Percentiles rank a stretch among this genome's conserved stretches.
phyloP scores from a whole-genome alignment of 192 early-diverging fungal genomes.

The Mortierella hygrophila region DNA sequence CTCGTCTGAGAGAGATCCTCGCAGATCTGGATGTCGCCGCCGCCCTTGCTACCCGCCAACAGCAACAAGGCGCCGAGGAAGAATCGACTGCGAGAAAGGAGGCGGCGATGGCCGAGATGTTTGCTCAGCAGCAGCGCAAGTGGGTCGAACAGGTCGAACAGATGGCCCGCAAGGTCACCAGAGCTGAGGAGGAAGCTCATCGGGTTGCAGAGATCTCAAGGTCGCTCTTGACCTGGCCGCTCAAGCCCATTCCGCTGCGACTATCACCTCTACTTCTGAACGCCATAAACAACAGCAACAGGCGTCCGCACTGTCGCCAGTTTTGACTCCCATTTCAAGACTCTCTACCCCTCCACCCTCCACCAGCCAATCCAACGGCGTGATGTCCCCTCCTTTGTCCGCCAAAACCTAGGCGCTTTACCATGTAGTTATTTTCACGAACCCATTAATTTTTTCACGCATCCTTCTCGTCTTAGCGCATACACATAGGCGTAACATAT shows the following conservation, averaged over 20 bases:
- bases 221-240: conserved; percentile 24
- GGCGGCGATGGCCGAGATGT: background rate
- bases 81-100: background rate
- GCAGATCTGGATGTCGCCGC: conserved; percentile 24
- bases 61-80: background rate
- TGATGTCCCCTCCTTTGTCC: background rate
- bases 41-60: background rate
- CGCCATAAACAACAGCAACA: background rate
- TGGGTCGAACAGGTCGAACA: conserved; percentile 42
- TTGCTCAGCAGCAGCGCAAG: conserved; percentile 41
- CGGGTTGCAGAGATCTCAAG: conserved; percentile 13
- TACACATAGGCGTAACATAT: background rate
- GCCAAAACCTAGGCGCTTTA: background rate
- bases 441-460: background rate
- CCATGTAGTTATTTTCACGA: conserved; percentile 1
- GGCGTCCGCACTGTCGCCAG: background rate
- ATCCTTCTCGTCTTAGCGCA: background rate
- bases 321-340: background rate
- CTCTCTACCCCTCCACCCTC: background rate
- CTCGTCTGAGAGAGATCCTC: conserved; percentile 1
- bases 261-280: background rate
- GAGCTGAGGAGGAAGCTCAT: conserved; percentile 28
- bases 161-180: conserved; percentile 22
- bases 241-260: background rate
- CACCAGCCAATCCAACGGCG: background rate